Conservation (phyloP, 441 rosid species). For the Adansonia rubrostipa region DNA sequence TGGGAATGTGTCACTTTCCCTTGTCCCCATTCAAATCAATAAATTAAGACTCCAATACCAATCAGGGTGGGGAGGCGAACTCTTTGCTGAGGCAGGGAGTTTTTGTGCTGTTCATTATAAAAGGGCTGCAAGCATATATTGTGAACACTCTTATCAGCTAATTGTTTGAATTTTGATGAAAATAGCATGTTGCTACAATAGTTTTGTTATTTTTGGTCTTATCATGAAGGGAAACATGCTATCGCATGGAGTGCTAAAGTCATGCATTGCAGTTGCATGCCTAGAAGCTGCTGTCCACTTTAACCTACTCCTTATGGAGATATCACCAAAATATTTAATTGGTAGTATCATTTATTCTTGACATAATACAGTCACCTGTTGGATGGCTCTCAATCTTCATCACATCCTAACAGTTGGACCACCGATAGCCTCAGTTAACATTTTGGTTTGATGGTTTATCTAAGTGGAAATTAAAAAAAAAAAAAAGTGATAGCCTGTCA, state of each 20-base stretch:
- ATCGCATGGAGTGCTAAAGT: background rate
- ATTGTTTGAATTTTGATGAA: background rate
- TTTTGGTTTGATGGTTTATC: conserved; percentile 14
- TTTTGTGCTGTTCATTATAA: background rate
- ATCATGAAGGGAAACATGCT: conserved; percentile 9
- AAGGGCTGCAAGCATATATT: background rate
- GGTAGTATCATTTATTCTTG: background rate
- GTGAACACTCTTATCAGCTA: background rate
- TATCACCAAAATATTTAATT: background rate
- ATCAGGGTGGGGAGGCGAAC: background rate
- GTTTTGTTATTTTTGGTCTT: background rate
- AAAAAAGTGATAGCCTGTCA: background rate
- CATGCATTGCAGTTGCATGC: background rate
- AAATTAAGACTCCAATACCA: background rate
- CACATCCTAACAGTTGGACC: background rate
- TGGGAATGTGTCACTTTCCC: background rate
- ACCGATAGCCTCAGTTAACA: background rate
- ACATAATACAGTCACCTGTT: background rate
- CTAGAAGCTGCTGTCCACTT: background rate
- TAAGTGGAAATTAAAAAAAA: background rate
- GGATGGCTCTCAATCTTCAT: background rate
- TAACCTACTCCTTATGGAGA: background rate
- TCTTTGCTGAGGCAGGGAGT: background rate
- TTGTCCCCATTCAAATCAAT: background rate
- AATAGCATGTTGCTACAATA: background rate